A percentile compares a stretch with the other conserved stretches of the same genome.
These are phyloP conservation scores for Paramecium caudatum DNA, from an alignment of 73 alveolate genomes.

Conservation along the genomic window DNA sequence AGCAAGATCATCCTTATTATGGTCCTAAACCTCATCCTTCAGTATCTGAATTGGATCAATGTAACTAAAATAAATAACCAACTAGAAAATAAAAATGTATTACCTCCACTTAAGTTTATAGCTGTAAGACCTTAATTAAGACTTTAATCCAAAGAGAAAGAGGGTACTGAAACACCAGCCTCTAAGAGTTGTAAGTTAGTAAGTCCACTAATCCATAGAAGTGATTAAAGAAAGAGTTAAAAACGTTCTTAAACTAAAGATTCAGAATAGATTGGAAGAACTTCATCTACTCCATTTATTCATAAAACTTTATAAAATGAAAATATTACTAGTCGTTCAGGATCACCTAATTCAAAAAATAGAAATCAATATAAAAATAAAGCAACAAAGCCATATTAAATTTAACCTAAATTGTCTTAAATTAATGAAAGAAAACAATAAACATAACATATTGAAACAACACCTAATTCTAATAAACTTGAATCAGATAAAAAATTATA, in stretches of 20 bases:
- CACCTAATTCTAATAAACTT: not conserved
- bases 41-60: not conserved
- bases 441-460: not conserved
- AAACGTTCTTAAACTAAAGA: constrained; percentile 39
- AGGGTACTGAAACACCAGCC: not conserved
- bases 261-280: constrained; percentile 24
- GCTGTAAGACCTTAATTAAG: constrained; percentile 18
- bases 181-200: constrained; percentile 45
- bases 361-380: not conserved
- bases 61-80: constrained; percentile 20
- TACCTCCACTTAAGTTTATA: constrained; percentile 54
- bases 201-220: not conserved
- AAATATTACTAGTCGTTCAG: constrained; percentile 45
- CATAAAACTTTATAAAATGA: constrained; percentile 12
- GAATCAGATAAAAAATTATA: constrained; percentile 2
- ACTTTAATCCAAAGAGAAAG: constrained; percentile 3
- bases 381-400: not conserved
- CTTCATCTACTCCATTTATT: constrained; percentile 57
- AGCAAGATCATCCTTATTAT: constrained; percentile 1
- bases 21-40: not conserved
- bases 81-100: constrained; percentile 38
- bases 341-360: not conserved
- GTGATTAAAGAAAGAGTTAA: not conserved
- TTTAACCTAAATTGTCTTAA: not conserved
- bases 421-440: constrained; percentile 36